Conservation (phyloP, 345 rosid species). For the Kandelia obovata region DNA sequence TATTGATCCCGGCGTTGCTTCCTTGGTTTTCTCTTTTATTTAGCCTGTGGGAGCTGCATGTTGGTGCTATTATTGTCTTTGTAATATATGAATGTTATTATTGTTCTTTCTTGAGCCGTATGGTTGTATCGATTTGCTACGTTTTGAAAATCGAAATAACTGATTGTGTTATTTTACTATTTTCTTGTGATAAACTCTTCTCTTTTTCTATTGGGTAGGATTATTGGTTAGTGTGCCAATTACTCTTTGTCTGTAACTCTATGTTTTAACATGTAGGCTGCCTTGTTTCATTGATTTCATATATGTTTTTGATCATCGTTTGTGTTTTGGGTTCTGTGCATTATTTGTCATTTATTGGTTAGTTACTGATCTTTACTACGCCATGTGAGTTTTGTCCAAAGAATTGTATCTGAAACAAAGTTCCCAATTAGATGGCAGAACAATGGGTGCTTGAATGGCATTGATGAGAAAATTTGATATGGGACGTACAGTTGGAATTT, state of each 20-base stretch:
- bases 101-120: conserved; percentile 4
- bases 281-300: conserved; percentile 1
- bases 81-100: conserved; percentile 1
- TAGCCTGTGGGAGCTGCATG: conserved; percentile 15
- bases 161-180: background rate
- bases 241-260: background rate
- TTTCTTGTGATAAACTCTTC: background rate
- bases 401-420: conserved; percentile 1
- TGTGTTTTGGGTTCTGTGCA: background rate
- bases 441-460: conserved; percentile 2
- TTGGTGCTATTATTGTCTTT: conserved; percentile 8
- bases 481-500: background rate
- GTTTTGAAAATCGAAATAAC: conserved; percentile 17
- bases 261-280: background rate
- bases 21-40: conserved; percentile 15
- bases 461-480: background rate
- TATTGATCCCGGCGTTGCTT: conserved; percentile 20
- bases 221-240: conserved; percentile 1
- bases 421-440: background rate
- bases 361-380: background rate
- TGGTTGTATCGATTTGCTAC: conserved; percentile 9
- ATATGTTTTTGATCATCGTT: background rate
- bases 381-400: background rate
- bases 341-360: background rate
- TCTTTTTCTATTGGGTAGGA: background rate